Evolutionary conservation across 164 flowering plant species (phyloP).

Genomic region (Pachysandra terminalis): DNA sequence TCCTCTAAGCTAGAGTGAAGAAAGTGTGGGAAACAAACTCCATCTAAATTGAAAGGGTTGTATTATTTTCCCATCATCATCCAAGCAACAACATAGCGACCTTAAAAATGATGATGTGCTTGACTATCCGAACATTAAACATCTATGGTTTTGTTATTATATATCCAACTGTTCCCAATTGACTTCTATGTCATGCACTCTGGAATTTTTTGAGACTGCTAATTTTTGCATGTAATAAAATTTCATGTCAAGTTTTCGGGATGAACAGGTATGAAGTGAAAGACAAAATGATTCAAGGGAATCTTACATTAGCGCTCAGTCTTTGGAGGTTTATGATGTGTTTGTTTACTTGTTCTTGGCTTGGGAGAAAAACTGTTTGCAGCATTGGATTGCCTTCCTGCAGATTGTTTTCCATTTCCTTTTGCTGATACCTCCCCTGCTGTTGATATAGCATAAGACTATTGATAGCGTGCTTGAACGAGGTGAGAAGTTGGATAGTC

Average conservation of each 20-base stretch:
- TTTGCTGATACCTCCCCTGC: neutral
- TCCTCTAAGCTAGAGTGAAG: too few species aligned
- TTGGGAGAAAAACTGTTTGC: neutral
- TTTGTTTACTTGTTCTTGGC: neutral
- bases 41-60: too few species aligned
- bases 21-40: too few species aligned
- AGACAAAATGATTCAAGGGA: neutral
- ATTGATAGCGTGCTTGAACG: conserved; percentile 95
- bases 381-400: neutral
- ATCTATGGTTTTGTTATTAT: neutral
- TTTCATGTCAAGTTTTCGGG: neutral
- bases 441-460: conserved; percentile 74
- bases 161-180: too few species aligned
- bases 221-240: neutral
- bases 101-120: neutral
- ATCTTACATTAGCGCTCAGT: neutral
- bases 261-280: neutral
- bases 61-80: neutral
- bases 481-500: conserved; percentile 95
- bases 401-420: too few species aligned
- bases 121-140: neutral
- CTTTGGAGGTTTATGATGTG: neutral
- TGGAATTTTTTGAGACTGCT: neutral
- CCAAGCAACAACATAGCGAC: neutral
- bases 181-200: neutral